These are phyloP conservation scores for Metschnikowia cerradonensis DNA, from an alignment of 805 yeast species.

Conservation along the genomic window DNA sequence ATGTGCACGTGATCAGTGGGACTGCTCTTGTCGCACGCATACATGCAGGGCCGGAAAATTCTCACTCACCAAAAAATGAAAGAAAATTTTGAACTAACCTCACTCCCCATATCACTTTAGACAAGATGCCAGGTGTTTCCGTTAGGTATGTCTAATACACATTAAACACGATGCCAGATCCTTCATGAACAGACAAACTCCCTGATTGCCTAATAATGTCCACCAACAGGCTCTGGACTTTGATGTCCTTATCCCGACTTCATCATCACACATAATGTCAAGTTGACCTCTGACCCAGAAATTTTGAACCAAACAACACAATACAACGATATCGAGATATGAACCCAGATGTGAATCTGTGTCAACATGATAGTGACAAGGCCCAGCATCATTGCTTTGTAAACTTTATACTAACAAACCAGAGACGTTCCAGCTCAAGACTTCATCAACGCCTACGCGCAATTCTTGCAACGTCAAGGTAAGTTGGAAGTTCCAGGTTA, in stretches of 20 bases:
- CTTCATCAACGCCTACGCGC: constrained; percentile 98
- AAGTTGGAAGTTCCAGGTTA: constrained; percentile 99
- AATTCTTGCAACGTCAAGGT: constrained; percentile 99
- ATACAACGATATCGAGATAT: not conserved
- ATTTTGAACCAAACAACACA: not conserved
- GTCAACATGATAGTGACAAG: no score
- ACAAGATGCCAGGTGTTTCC: constrained; percentile 94
- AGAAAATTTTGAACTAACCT: constrained; percentile 17
- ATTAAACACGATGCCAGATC: not conserved
- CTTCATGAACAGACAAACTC: no score
- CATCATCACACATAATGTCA: no score
- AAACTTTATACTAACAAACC: constrained; percentile 7
- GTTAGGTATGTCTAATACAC: constrained; percentile 71
- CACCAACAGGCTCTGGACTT: not conserved
- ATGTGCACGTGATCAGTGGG: constrained; percentile 25
- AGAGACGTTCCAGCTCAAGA: constrained; percentile 99
- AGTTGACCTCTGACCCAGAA: no score
- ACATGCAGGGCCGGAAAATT: constrained; percentile 19
- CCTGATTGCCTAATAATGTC: no score
- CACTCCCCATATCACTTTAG: constrained; percentile 18
- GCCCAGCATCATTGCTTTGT: not conserved
- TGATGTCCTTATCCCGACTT: no score
- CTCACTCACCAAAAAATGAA: constrained; percentile 14
- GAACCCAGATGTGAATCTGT: no score
- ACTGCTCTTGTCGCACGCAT: constrained; percentile 20